Percentiles rank a stretch among this genome's conserved stretches.
Conservation (phyloP, 495 filamentous ascomycete species). For the Hypoxylon intermedium region DNA sequence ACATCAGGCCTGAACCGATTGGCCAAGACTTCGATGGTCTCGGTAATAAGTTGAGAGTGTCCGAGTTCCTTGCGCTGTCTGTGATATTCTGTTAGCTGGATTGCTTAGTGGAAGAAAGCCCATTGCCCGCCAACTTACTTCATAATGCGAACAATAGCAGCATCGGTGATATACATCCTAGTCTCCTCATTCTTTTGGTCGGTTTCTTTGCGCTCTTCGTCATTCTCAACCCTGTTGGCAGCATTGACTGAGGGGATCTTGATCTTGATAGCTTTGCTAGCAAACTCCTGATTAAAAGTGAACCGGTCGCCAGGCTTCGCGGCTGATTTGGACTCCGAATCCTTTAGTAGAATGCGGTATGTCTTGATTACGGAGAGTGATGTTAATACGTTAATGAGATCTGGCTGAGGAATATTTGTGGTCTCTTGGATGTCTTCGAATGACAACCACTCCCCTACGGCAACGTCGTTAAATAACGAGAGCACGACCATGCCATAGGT, state of each 20-base stretch:
- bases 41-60: constrained; percentile 82
- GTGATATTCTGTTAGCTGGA: constrained; percentile 12
- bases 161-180: constrained; percentile 79
- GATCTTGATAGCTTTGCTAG: constrained; percentile 81
- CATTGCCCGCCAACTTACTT: constrained; percentile 71
- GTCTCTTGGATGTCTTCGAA: constrained; percentile 84
- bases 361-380: constrained; percentile 87
- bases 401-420: constrained; percentile 80
- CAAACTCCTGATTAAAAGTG: constrained; percentile 82
- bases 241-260: constrained; percentile 72
- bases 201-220: constrained; percentile 83
- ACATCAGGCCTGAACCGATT: constrained; percentile 88
- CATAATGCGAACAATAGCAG: constrained; percentile 93
- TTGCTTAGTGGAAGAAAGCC: constrained; percentile 1
- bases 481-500: constrained; percentile 94
- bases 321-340: constrained; percentile 76
- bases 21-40: constrained; percentile 81
- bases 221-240: constrained; percentile 85
- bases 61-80: constrained; percentile 88
- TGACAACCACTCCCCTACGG: constrained; percentile 67
- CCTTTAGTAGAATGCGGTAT: constrained; percentile 80
- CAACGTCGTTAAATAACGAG: constrained; percentile 84
- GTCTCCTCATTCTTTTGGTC: constrained; percentile 86
- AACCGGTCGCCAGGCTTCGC: constrained; percentile 84
- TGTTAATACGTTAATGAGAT: constrained; percentile 83